Base-by-base conservation (phyloP, 129 eudicot genomes). In the Pittosporum tobira region DNA sequence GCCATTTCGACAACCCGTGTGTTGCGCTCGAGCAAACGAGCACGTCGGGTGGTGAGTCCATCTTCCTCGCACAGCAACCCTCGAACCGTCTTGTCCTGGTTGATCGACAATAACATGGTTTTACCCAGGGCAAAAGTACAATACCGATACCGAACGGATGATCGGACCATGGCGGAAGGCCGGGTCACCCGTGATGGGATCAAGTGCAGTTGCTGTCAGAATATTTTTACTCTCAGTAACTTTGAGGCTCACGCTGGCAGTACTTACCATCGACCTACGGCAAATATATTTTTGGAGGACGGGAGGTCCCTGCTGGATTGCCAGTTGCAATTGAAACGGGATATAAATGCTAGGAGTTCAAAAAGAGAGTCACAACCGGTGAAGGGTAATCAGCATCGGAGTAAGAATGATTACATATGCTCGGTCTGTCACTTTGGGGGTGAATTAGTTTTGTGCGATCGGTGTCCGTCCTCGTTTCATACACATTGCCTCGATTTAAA, bases 401-500 rank as follows among this genome's bases (percentile, higher is more conserved):
- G 73, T 29, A 72, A 37, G 26, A 80, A 72, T 45, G 99, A 91
- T 59, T 68, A 73, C 43, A 79, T 84, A 46, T 88, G 96, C 73
- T 81, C 94, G 15, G 71, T 88, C 25, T 84, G 96, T 71, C 94
- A 77, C 34, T 71, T 59, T 36, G 94, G 96, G 28, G 96, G 96
- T 31, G 79, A 79, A 57, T 72, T 88, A 60, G 54, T 88, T 43
- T 71, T 88, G 58, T 88, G 96, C 50, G 94, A 88, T 61, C 81
- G 67, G 31, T 88, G 96, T 54, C 96, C 96, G 23, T 88, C 96
- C 21, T 67, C 91, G 4, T 88, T 74, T 71, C 96, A 88, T 69
- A 78, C 77, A 31, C 58, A 57, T 63, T 85, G 99, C 70, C 73
- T 91, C 37, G 84, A 81, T 59, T 70, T 91, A 59, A 68, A 77